Conservation (phyloP, 2,329 filamentous ascomycete species). For the Aspergillus vadensis region DNA sequence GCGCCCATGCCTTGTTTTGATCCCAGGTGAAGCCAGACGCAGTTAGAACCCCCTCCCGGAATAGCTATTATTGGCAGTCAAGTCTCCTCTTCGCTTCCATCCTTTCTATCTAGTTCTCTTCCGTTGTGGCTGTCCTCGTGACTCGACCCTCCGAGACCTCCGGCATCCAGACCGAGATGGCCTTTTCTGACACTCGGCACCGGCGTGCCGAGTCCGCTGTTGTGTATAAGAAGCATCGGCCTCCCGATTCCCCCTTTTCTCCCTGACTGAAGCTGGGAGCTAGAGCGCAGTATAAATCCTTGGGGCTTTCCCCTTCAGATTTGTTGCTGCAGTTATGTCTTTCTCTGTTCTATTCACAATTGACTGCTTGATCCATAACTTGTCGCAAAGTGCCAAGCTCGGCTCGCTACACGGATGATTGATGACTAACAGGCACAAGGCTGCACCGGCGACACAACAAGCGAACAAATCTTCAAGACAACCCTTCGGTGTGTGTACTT, state of each 20-base stretch:
- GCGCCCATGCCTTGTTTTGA: neutral
- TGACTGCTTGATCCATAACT: neutral
- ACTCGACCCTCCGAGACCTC: conserved; percentile 7
- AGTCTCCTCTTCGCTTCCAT: neutral
- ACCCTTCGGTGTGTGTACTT: too few species aligned
- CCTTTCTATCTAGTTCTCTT: neutral
- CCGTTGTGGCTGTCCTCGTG: neutral
- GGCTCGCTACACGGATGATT: too few species aligned
- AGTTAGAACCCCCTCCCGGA: neutral
- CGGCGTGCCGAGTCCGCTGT: conserved; percentile 5
- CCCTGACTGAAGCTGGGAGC: neutral
- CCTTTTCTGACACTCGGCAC: conserved; percentile 3
- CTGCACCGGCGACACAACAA: too few species aligned
- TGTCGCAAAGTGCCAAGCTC: too few species aligned
- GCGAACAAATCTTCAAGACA: too few species aligned
- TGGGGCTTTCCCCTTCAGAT: neutral
- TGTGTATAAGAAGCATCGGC: conserved; percentile 10
- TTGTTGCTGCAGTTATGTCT: neutral
- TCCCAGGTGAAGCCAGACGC: neutral
- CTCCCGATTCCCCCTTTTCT: neutral
- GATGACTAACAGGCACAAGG: too few species aligned
- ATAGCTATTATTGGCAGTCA: neutral
- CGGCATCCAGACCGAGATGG: conserved; percentile 11
- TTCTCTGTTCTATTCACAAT: too few species aligned
- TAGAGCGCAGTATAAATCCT: conserved; percentile 3